phyloP scores from a whole-genome alignment of 129 eudicot species.

The Tagetes erecta region DNA sequence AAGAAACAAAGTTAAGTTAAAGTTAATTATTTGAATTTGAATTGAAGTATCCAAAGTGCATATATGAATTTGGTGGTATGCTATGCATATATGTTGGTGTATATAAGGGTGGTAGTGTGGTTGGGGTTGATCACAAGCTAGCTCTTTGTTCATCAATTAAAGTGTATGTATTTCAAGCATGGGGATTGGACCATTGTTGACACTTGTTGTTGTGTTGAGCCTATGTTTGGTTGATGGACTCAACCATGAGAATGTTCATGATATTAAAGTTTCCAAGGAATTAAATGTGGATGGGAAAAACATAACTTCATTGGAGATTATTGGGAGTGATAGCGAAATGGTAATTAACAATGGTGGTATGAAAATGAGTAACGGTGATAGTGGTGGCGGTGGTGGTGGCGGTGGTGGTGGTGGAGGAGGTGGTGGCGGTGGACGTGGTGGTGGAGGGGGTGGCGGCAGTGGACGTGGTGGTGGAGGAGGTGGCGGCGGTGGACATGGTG shows the following conservation, averaged over 20 bases:
- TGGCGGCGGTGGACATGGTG: no score
- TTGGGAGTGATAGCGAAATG: no score
- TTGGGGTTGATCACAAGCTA: slow-evolving; percentile 15
- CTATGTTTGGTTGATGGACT: slow-evolving; percentile 39
- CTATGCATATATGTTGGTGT: neutral
- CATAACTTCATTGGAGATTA: no score
- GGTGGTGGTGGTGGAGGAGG: no score
- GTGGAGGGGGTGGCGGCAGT: no score
- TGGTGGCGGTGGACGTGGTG: no score
- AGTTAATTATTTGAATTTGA: slow-evolving; percentile 11
- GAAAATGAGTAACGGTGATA: no score
- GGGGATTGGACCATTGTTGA: slow-evolving; percentile 30
- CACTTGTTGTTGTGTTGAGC: slow-evolving; percentile 26
- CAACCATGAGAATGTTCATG: slow-evolving; percentile 13
- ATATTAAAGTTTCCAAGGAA: slow-evolving; percentile 17
- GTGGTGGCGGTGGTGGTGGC: no score
- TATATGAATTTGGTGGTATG: neutral
- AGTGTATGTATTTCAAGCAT: neutral
- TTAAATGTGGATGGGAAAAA: neutral
- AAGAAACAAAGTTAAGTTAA: slow-evolving; percentile 9
- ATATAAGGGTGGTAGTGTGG: slow-evolving; percentile 26
- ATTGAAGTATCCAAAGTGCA: slow-evolving; percentile 19
- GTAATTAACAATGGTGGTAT: no score
- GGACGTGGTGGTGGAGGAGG: no score
- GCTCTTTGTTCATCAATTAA: neutral